Evolutionary conservation across 352 stramenopile species (phyloP), one percentile per base, ranked within the genome.

Genomic region (Pythium phragmiticola): DNA sequence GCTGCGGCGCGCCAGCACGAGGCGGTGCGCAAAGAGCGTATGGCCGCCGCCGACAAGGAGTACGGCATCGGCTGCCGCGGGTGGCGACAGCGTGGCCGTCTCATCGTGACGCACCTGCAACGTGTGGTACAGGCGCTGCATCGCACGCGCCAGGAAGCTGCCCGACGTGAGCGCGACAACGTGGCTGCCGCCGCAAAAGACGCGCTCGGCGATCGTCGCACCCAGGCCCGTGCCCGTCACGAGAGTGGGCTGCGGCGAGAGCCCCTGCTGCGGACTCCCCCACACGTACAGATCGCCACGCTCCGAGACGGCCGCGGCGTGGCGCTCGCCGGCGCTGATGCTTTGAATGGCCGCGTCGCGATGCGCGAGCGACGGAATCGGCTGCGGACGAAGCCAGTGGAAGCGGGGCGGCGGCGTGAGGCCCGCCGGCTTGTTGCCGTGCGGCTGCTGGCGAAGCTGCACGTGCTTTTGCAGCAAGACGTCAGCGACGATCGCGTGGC

Each of bases 251-350:
- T 66, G 3, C 42, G 36, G n/a, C 4, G 45, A 30, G 8, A 63
- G 47, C 0, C 51, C 57, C 7, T 50, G 48, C 1, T 50, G 39
- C 6, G 56, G 37, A 21, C 79, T 72, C 5, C 80, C 80, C 96
- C 96, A 99, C 36, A 95, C 81, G 66, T 96, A 98, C 1, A 98
- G 67, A 68, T 97, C 87, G 12, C 95, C 95, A 21, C 77, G 74
- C 3, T 75, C 68, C 12, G 91, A 97, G 21, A 98, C 71, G 5
- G 87, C 94, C 0, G 88, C 84, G 6, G 84, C 90, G 66, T 98
- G 95, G 47, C 82, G 86, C 39, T 78, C 63, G 2, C 96, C 96
- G 42, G 94, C 94, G 39, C 79, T 90, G 48, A 98, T 78, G 21
- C 57, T 68, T 21, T 45, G 56, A 41, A 91, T 86, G 6, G 56